Base-by-base conservation (phyloP, 306 rosid genomes). In the Luffa acutangula region DNA sequence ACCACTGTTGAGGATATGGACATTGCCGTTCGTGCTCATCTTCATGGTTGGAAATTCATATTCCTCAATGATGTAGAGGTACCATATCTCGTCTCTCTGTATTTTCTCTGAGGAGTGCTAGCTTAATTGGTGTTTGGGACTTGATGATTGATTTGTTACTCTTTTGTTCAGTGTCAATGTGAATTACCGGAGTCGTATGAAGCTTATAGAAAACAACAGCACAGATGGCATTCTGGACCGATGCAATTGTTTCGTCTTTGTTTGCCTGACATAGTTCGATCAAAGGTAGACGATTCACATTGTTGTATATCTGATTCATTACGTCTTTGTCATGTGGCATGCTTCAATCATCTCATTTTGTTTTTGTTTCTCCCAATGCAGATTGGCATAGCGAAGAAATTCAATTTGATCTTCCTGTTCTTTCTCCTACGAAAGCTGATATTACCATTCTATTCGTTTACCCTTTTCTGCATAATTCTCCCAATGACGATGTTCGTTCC, bases 1-100 rank as follows among this genome's bases (percentile, higher is more conserved):
- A 91, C 96, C 20, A 91, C 96, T 4, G 96, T 91, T 6, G 96
- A 91, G 84, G 96, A 91, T 77, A 91, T 91, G 96, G 96, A 91
- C 85, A 89, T 91, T 49, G 96, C 96, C 7, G 96, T 91, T 72
- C 90, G 96, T 0, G 96, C 96, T 34, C 93, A 91, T 89, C 92
- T 91, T 4, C 80, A 83, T 81, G 96, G 96, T 20, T 91, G 96
- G 96, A 89, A 89, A 78, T 91, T 91, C 85, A 86, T 91, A 82
- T 89, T 80, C 85, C 89, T 91, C 77, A 89, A 91, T 81, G 93
- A 91, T 85, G 96, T 91, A 6, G 90, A 91, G 93, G 96, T 91
- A 82, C 37, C 3, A 46, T 53, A 14, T 64, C 6, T 57, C 65
- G 9, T 9, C 60, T 25, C 31, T 25, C 31, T 25, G 31, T 21